Conservation (phyloP, 331 rosid species). For the Saraca asoca region DNA sequence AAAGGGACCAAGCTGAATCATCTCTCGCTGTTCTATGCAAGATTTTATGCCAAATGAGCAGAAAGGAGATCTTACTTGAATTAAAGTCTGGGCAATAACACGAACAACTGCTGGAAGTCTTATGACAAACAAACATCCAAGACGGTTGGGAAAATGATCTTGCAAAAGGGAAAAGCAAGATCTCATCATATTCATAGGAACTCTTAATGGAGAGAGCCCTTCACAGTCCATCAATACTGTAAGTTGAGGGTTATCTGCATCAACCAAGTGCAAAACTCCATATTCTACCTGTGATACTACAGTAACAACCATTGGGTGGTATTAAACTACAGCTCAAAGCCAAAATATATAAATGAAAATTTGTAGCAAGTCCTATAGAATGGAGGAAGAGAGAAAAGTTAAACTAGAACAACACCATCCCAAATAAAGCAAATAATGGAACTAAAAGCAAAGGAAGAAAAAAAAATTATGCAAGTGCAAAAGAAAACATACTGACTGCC, state of each 20-base stretch:
- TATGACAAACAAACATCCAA: slow-evolving; percentile 72
- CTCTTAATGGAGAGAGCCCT: slow-evolving; percentile 66
- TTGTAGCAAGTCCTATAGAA: not conserved
- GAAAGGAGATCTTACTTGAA: slow-evolving; percentile 52
- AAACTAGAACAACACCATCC: not conserved
- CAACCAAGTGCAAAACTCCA: slow-evolving; percentile 61
- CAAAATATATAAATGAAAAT: not conserved
- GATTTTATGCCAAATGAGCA: slow-evolving; percentile 19
- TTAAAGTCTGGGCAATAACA: slow-evolving; percentile 61
- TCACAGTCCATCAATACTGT: slow-evolving; percentile 82
- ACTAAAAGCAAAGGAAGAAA: slow-evolving; percentile 2
- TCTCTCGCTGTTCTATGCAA: slow-evolving; percentile 7
- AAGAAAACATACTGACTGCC: slow-evolving; percentile 67
- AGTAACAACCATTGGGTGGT: slow-evolving; percentile 35
- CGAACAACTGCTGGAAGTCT: slow-evolving; percentile 69
- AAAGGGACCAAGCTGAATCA: not conserved
- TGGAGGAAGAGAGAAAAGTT: slow-evolving; percentile 13
- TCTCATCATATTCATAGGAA: slow-evolving; percentile 84
- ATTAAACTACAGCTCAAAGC: slow-evolving; percentile 9
- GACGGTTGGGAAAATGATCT: slow-evolving; percentile 89
- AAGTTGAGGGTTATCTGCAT: slow-evolving; percentile 55
- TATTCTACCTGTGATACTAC: slow-evolving; percentile 87
- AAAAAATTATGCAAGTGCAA: slow-evolving; percentile 13
- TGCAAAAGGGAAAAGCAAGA: slow-evolving; percentile 72
- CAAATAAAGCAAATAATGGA: slow-evolving; percentile 6